Conservation (phyloP, 176 grass and related monocot genomes). For the Oryza brachyantha region DNA sequence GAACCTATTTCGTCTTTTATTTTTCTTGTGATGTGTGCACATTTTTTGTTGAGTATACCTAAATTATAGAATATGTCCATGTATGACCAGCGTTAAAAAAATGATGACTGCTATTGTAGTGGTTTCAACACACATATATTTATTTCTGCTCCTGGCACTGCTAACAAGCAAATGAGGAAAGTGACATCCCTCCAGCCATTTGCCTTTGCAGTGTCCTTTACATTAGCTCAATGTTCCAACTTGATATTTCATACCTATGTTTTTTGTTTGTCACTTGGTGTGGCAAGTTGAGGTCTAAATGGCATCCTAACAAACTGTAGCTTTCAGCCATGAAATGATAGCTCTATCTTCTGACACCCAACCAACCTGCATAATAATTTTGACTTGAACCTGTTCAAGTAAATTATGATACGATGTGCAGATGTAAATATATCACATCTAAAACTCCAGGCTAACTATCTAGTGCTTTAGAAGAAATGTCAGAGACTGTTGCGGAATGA, state of each 20-base stretch:
- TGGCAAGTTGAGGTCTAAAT: slow-evolving; percentile 21
- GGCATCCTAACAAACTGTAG: slow-evolving; percentile 23
- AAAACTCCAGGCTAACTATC: not conserved
- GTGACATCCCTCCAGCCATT: slow-evolving; percentile 29
- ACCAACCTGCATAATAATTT: slow-evolving; percentile 18
- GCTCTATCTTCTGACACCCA: slow-evolving; percentile 7
- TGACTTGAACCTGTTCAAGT: not conserved
- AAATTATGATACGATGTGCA: slow-evolving; percentile 2
- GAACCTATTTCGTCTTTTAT: slow-evolving; percentile 14
- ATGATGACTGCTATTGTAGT: slow-evolving; percentile 7
- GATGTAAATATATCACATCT: slow-evolving; percentile 6
- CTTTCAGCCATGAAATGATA: slow-evolving; percentile 21
- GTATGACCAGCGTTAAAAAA: slow-evolving; percentile 3
- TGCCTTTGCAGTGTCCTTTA: slow-evolving; percentile 29
- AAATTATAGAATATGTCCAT: slow-evolving; percentile 17
- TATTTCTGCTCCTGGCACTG: slow-evolving; percentile 12
- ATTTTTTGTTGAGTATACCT: slow-evolving; percentile 22
- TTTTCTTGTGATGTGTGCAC: slow-evolving; percentile 28
- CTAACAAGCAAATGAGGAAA: slow-evolving; percentile 25
- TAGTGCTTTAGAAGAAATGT: not conserved
- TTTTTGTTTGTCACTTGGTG: slow-evolving; percentile 36
- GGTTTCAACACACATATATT: not conserved
- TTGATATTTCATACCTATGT: slow-evolving; percentile 22
- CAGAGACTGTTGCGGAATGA: not conserved
- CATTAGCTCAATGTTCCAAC: slow-evolving; percentile 35